Conservation (phyloP, 768 basidiomycete genomes). For the Pholiota microspora region DNA sequence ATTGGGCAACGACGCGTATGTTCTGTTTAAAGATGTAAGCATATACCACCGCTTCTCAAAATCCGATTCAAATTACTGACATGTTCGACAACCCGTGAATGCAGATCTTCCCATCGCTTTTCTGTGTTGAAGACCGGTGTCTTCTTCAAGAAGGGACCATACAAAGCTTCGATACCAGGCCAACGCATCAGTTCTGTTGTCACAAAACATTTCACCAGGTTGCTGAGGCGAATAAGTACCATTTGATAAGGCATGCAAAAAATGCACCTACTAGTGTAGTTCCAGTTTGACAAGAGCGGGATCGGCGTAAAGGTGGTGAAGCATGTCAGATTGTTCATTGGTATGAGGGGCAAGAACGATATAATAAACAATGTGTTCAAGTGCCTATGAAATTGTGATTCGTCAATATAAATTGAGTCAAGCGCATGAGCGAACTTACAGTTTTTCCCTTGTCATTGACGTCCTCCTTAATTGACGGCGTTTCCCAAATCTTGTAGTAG, state of each 20-base stretch:
- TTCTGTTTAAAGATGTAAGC: constrained; percentile 61
- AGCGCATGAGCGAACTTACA: constrained; percentile 37
- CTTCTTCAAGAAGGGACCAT: constrained; percentile 78
- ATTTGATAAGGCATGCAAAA: constrained; percentile 4
- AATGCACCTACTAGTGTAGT: constrained; percentile 68
- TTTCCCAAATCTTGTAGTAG: constrained; percentile 97
- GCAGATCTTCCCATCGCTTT: constrained; percentile 92
- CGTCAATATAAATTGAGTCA: constrained; percentile 4
- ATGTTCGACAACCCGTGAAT: constrained; percentile 95
- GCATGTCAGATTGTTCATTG: constrained; percentile 97
- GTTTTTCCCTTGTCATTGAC: constrained; percentile 63
- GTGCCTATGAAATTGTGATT: constrained; percentile 49
- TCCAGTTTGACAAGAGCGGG: constrained; percentile 79
- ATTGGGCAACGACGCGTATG: constrained; percentile 89
- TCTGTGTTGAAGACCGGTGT: constrained; percentile 78
- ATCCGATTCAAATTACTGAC: constrained; percentile 43
- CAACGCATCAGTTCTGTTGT: constrained; percentile 95
- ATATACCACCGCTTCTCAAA: constrained; percentile 2
- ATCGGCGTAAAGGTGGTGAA: constrained; percentile 82
- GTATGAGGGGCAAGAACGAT: constrained; percentile 90
- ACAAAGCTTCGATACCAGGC: constrained; percentile 89
- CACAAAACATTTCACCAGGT: constrained; percentile 90
- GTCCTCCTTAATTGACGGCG: constrained; percentile 89
- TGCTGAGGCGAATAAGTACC: constrained; percentile 48
- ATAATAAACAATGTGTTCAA: constrained; percentile 95